Evolutionary conservation across 805 yeast genomes (phyloP).

Genomic region (Metschnikowia noctiluminum): DNA sequence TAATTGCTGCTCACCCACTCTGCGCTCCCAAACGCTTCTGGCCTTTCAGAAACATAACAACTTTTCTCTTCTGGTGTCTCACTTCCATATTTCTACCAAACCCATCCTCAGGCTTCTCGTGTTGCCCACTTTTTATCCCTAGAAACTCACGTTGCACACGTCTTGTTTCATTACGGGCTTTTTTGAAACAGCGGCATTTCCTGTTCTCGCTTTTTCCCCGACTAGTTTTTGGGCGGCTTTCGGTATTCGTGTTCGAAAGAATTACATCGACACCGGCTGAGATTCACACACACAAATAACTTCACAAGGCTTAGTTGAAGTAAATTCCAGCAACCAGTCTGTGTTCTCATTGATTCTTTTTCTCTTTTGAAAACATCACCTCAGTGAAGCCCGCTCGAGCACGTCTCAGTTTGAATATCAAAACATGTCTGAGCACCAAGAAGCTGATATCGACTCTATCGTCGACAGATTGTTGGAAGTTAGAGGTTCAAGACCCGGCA

Average conservation of each 20-base stretch:
- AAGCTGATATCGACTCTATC: slow-evolving; percentile 94
- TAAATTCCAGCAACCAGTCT: no score
- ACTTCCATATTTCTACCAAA: slow-evolving; percentile 9
- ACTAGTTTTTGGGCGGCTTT: slow-evolving; percentile 5
- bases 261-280: slow-evolving; percentile 7
- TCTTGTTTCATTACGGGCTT: slow-evolving; percentile 7
- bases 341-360: no score
- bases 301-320: not conserved
- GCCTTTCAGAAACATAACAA: slow-evolving; percentile 5
- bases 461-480: slow-evolving; percentile 96
- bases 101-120: slow-evolving; percentile 8
- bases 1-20: slow-evolving; percentile 20
- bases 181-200: slow-evolving; percentile 6
- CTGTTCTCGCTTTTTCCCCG: slow-evolving; percentile 2
- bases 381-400: not conserved
- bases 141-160: slow-evolving; percentile 9
- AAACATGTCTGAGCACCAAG: slow-evolving; percentile 44
- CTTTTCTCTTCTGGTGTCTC: slow-evolving; percentile 14
- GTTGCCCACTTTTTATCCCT: slow-evolving; percentile 4
- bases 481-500: slow-evolving; percentile 97
- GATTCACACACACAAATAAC: not conserved
- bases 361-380: no score
- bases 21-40: slow-evolving; percentile 16
- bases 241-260: slow-evolving; percentile 8
- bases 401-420: not conserved